Evolutionary conservation across 2,329 filamentous ascomycete genomes (phyloP), one percentile per base, ranked within the genome.

Genomic region (Ophiocordyceps camponoti-floridani): DNA sequence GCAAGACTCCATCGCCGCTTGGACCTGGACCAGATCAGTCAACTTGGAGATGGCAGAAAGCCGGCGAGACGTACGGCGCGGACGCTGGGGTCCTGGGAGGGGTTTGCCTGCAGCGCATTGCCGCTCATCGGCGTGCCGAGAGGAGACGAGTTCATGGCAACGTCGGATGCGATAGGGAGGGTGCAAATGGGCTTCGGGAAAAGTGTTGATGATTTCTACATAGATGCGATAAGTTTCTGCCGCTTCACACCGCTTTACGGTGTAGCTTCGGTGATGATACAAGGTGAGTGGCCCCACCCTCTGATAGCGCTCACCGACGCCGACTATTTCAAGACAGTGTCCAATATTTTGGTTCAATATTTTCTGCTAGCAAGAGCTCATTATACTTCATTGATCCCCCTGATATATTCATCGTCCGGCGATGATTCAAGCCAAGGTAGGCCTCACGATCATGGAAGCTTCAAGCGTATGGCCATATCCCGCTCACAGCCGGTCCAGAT

Each of bases 1-100:
- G 60, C 91, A 98, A 31, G 85, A 93, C 63, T 96, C 88, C 85
- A 95, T 94, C 40, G 78, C 77, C 23, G 70, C 64, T 71, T 86
- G 77, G 68, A 94, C 82, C 84, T 91, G 4, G 6, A 37, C 8
- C 4, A 6, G n/a, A 3, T 9, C 33, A 6, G 33, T 14, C 12
- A 35, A 14, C 2, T 35, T 7, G 14, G 14, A 35, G 33, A 35
- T n/a, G 33, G 33, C 12, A 35, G 6, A 35, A 14, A 14, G 12
- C 12, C 7, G 33, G 12, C 33, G 12, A 35, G 14, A 58, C 65
- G 44, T 57, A 71, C 68, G 45, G 63, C 64, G 50, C 74, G 74
- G 50, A 74, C 60, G 43, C 66, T 67, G 19, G 72, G 67, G 46
- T 76, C 72, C 46, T 70, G 67, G 9, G 62, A 58, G 50, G 58